phyloP scores from a whole-genome alignment of 768 basidiomycete genomes.

The Mycena albidolilacea region DNA sequence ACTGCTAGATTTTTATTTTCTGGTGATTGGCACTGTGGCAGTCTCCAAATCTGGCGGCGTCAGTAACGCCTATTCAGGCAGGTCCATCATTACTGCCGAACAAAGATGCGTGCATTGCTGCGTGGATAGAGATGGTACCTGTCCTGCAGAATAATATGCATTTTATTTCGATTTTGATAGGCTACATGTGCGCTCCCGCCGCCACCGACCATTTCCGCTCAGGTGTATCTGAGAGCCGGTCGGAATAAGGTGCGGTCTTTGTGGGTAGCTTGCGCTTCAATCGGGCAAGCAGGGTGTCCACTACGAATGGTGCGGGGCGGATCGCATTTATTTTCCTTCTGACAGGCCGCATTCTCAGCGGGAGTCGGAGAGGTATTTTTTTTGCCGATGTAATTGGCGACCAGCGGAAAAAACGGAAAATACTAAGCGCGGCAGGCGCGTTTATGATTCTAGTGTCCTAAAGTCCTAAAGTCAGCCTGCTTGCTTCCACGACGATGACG shows the following conservation, averaged over 20 bases:
- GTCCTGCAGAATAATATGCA: background rate
- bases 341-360: slow-evolving; percentile 2
- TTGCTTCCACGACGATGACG: slow-evolving; percentile 34
- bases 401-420: slow-evolving; percentile 32
- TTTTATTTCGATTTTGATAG: slow-evolving; percentile 6
- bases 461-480: background rate
- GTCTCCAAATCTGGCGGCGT: slow-evolving; percentile 16
- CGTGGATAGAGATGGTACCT: slow-evolving; percentile 18
- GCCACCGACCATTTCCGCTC: slow-evolving; percentile 16
- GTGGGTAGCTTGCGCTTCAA: slow-evolving; percentile 5
- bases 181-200: slow-evolving; percentile 14
- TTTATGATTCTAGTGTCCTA: slow-evolving; percentile 3
- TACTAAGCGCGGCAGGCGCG: slow-evolving; percentile 13
- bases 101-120: slow-evolving; percentile 21
- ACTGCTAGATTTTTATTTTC: slow-evolving; percentile 31
- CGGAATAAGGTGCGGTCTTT: background rate
- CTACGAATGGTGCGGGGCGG: background rate
- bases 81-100: slow-evolving; percentile 35
- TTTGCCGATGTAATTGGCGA: slow-evolving; percentile 22
- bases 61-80: slow-evolving; percentile 26
- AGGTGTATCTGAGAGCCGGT: slow-evolving; percentile 7
- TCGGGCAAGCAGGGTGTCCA: slow-evolving; percentile 1
- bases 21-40: slow-evolving; percentile 50
- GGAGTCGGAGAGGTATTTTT: background rate
- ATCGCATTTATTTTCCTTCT: background rate